Conservation (phyloP, 768 basidiomycete genomes). For the Podaxis pistillaris region DNA sequence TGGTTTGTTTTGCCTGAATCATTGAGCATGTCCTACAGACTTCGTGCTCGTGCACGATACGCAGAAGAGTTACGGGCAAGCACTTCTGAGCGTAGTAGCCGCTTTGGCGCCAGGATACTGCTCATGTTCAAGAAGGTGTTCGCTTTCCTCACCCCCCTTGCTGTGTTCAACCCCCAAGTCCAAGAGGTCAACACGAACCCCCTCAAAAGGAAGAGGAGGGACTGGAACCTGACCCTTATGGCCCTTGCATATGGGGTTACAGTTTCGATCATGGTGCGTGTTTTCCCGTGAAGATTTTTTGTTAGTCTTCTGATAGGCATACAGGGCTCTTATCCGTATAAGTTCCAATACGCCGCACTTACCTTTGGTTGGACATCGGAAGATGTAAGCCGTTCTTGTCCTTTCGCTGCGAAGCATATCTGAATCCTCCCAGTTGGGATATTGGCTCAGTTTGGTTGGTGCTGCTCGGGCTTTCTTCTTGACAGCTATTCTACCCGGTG, state of each 20-base stretch:
- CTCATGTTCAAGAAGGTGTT: constrained; percentile 47
- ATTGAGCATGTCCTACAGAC: constrained; percentile 52
- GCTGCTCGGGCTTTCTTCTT: constrained; percentile 54
- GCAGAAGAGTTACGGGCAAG: constrained; percentile 27
- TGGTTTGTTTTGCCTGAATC: constrained; percentile 79
- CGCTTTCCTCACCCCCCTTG: constrained; percentile 69
- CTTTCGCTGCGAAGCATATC: not conserved
- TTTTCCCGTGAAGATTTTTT: not conserved
- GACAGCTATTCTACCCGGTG: constrained; percentile 60
- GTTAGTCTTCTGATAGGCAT: not conserved
- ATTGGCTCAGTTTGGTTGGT: constrained; percentile 60
- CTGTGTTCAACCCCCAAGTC: constrained; percentile 53
- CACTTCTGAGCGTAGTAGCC: constrained; percentile 17
- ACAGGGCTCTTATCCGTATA: constrained; percentile 56
- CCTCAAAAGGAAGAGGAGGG: constrained; percentile 39
- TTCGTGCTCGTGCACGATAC: constrained; percentile 34
- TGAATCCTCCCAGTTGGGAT: constrained; percentile 55
- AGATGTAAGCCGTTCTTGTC: constrained; percentile 37
- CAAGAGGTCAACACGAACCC: constrained; percentile 29
- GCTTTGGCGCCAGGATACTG: constrained; percentile 24
- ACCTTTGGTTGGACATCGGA: constrained; percentile 70
- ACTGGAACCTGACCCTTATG: constrained; percentile 67
- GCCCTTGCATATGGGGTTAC: constrained; percentile 51
- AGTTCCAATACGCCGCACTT: constrained; percentile 63
- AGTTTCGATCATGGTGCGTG: constrained; percentile 44